Base-by-base conservation (phyloP, 2,329 filamentous ascomycete species). In the Arthrobotrys pseudoclavata region DNA sequence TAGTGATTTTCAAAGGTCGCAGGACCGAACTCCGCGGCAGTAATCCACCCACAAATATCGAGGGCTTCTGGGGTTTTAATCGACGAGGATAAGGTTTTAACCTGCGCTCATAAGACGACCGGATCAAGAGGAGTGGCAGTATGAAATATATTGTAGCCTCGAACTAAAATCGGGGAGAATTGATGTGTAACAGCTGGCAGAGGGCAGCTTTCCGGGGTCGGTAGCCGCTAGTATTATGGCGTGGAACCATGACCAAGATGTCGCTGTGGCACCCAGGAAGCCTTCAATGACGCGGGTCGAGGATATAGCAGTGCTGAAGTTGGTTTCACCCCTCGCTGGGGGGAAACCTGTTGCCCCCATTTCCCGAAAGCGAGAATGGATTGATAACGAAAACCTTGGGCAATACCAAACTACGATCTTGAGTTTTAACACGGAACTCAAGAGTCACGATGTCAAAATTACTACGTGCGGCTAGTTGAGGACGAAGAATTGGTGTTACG, bases 401-500 rank as follows among this genome's bases (percentile, higher is more conserved):
- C 42, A 47, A 47, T 7, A 47, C 18, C 42, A 20, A 47, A 5
- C 6, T 1, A 20, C 42, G 6, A 10, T 47, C 42, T 47, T 47
- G 6, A 1, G n/a, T 20, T 47, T 47, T 47, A 47, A 47, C 42
- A 20, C 42, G 9, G 42, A 20, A 20, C 42, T 20, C 5, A 20
- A 47, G 18, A 20, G 15, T 20, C 9, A 2, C 42, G n/a, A 20
- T 9, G 5, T 47, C 15, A 5, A 20, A 47, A 15, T 20, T 47
- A 47, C 42, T 47, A 20, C 6, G 20, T 47, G 42, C n/a, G 20
- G 18, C n/a, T 15, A 4, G n/a, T 47, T 20, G 42, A 47, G 15
- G n/a, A 47, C 9, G 42, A 47, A 20, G 42, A 47, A 47, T 20
- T 47, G 42, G 42, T 47, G n/a, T 20, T 47, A 47, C n/a, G 42